Conservation (phyloP, 2,329 filamentous ascomycete species). For the Aspergillus novofumigatus region DNA sequence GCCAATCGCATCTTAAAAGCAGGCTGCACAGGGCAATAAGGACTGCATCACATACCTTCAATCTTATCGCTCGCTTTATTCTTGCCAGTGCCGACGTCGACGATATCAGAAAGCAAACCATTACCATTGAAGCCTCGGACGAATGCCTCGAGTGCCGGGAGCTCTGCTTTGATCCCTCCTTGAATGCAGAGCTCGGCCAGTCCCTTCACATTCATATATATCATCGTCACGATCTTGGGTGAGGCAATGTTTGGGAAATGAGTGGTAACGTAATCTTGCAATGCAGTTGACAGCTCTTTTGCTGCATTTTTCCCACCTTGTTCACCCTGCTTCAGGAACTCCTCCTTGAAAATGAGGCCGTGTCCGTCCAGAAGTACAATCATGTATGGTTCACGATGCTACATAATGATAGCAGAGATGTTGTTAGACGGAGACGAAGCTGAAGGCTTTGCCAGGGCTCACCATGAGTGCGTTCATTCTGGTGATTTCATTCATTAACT, state of each 20-base stretch:
- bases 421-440: constrained; percentile 5
- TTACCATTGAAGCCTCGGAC: constrained; percentile 53
- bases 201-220: constrained; percentile 53
- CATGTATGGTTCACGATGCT: constrained; percentile 53
- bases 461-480: constrained; percentile 45
- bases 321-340: constrained; percentile 48
- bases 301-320: constrained; percentile 52
- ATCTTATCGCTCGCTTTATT: constrained; percentile 48
- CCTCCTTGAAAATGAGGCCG: constrained; percentile 52
- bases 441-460: constrained; percentile 12
- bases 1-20: constrained; percentile 7
- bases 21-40: background rate
- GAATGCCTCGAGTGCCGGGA: constrained; percentile 47
- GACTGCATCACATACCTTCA: constrained; percentile 34
- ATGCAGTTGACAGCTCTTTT: constrained; percentile 41
- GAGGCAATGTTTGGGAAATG: constrained; percentile 40
- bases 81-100: constrained; percentile 45
- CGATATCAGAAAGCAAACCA: constrained; percentile 48
- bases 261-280: constrained; percentile 42
- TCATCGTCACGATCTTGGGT: constrained; percentile 48
- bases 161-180: constrained; percentile 43
- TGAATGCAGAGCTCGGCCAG: constrained; percentile 47
- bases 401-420: constrained; percentile 7
- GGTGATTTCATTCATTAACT: constrained; percentile 45
- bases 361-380: constrained; percentile 54